phyloP scores from a whole-genome alignment of 495 filamentous ascomycete genomes.

The Podospora pseudocomata region DNA sequence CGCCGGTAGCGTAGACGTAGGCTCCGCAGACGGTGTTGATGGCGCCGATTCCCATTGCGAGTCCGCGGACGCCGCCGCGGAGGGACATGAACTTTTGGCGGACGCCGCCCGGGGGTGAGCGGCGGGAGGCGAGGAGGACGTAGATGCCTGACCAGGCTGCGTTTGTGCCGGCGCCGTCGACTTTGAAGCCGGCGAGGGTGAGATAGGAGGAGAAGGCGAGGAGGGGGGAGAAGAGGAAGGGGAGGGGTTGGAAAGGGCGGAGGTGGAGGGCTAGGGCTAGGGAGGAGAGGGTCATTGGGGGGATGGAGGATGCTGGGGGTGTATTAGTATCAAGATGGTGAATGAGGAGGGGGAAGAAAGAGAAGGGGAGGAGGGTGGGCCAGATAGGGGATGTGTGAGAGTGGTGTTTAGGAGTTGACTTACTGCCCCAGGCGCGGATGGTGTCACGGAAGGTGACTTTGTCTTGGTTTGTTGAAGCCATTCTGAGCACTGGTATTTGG shows the following conservation, averaged over 20 bases:
- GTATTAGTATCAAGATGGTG: constrained; percentile 54
- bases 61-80: constrained; percentile 66
- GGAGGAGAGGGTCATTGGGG: constrained; percentile 73
- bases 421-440: constrained; percentile 70
- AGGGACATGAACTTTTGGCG: constrained; percentile 55
- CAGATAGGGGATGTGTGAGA: too few species aligned
- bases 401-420: constrained; percentile 26
- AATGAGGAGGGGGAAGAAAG: constrained; percentile 1
- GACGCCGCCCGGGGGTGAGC: constrained; percentile 49
- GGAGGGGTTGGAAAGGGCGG: constrained; percentile 69
- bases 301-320: constrained; percentile 67
- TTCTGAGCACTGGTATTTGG: not conserved
- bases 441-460: constrained; percentile 42
- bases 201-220: constrained; percentile 86
- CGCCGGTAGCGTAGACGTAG: constrained; percentile 63
- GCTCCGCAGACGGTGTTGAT: constrained; percentile 69
- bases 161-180: constrained; percentile 77
- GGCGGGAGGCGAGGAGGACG: constrained; percentile 66
- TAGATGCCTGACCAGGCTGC: constrained; percentile 88
- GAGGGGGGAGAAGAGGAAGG: constrained; percentile 77
- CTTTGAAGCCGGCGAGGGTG: constrained; percentile 71
- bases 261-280: constrained; percentile 73
- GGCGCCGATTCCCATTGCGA: constrained; percentile 65
- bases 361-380: not conserved
- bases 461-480: not conserved